These are phyloP conservation scores for Cucumis cinereus DNA, from an alignment of 306 rosid genomes.

Conservation along the genomic window DNA sequence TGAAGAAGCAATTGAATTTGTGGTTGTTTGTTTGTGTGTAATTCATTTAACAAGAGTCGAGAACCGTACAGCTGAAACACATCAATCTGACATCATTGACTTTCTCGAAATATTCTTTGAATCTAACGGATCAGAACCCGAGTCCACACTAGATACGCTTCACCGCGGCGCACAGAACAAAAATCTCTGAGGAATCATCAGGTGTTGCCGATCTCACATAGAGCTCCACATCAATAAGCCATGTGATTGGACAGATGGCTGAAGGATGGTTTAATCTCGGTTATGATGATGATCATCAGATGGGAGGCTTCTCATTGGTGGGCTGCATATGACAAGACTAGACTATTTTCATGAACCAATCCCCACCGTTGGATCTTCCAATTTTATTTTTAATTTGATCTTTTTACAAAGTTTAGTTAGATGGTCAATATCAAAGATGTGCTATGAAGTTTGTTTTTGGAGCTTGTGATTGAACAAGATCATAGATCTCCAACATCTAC, in stretches of 20 bases:
- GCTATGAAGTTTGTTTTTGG: background rate
- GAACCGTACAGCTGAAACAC: background rate
- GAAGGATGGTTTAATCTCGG: background rate
- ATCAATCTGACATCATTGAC: background rate
- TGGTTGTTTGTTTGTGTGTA: background rate
- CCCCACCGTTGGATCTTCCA: constrained; percentile 41
- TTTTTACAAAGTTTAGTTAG: constrained; percentile 12
- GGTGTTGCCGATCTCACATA: background rate
- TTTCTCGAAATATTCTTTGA: background rate
- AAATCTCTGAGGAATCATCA: background rate
- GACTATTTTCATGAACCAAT: constrained; percentile 13
- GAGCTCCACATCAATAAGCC: background rate
- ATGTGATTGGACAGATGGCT: background rate
- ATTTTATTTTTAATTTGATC: background rate
- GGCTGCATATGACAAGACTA: background rate
- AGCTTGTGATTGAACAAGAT: background rate
- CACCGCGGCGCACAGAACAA: background rate
- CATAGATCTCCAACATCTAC: background rate
- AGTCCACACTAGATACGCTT: background rate
- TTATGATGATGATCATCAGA: constrained; percentile 9
- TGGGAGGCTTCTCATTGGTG: background rate
- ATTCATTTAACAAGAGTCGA: background rate
- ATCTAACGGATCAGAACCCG: background rate
- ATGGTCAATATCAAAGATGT: constrained; percentile 29
- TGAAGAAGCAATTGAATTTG: too few relatives aligned